Evolutionary conservation across 1,139 yeast genomes (phyloP), one percentile per base, ranked within the genome.

Genomic region (Debaryomycetaceae sp.): DNA sequence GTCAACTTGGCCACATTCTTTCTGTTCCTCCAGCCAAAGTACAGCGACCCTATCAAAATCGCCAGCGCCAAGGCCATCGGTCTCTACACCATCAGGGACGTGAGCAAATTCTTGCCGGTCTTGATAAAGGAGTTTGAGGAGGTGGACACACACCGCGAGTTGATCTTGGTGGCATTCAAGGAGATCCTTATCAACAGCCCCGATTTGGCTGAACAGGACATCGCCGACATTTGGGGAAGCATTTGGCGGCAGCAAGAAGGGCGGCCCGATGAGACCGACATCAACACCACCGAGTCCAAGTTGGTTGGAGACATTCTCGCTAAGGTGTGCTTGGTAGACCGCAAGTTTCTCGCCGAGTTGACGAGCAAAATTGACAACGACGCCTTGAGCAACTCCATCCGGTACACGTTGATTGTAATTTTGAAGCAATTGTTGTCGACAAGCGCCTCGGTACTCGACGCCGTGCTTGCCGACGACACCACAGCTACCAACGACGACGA

Each of bases 1-100:
- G 32, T 53, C 19, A 49, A 52, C 2, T 38, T 67, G 14, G 51
- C 43, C 4, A 49, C 58, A 7, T 57, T 71, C 31, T 48, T 62
- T 30, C 37, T 43, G 3, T 47, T 53, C n/a, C 43, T 63, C 28
- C 42, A 42, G 8, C 38, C 42, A 16, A 32, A 45, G 4, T 30
- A 39, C 13, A 45, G 43, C 28, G 74, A 65, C 12, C 50, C 53
- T 5, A 50, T 70, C 7, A 63, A 63, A 33, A 40, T 57, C 14
- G 72, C 73, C 5, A 65, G 79, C 1, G 72, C 83, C 0, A 64
- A 66, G 28, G 63, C 83, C 0, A 52, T 78, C 23, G 83, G 85
- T 1, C 62, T 69, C 10, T 48, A 74, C 18, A 62, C 70, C 5
- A 56, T 68, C 8, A 54, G 56, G 19, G 59, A 71, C 37, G 43